These are phyloP conservation scores for Brassica hybrid DNA, from an alignment of 441 rosid genomes.

Conservation along the genomic window DNA sequence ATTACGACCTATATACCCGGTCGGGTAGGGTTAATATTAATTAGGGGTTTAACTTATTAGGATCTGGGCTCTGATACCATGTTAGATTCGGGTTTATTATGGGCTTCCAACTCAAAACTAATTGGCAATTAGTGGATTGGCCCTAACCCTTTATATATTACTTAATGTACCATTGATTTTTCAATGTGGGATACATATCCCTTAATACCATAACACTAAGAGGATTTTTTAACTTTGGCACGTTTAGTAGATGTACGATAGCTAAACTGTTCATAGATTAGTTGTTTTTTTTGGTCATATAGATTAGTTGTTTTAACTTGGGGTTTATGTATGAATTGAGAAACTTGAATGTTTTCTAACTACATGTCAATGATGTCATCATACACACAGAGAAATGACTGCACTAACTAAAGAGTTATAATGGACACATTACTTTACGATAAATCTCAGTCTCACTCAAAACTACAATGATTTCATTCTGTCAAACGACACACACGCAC, in stretches of 20 bases:
- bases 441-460: slow-evolving; percentile 13
- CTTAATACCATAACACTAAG: background rate
- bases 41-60: too few relatives aligned
- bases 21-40: too few relatives aligned
- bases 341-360: slow-evolving; percentile 1
- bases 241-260: background rate
- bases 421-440: slow-evolving; percentile 11
- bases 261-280: background rate
- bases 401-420: slow-evolving; percentile 26
- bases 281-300: background rate
- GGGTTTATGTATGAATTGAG: background rate
- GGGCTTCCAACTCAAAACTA: too few relatives aligned
- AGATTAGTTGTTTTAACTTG: background rate
- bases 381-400: slow-evolving; percentile 13
- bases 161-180: too few relatives aligned
- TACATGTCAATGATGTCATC: too few relatives aligned
- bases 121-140: too few relatives aligned
- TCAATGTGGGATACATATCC: too few relatives aligned
- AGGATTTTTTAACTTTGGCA: background rate
- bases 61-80: too few relatives aligned
- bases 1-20: too few relatives aligned
- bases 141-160: too few relatives aligned
- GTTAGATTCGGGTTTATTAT: too few relatives aligned
- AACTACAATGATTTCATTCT: background rate
- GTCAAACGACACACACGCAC: slow-evolving; percentile 9